Base-by-base conservation (phyloP, 2,329 filamentous ascomycete genomes). In the Ophiostoma tasmaniense region DNA sequence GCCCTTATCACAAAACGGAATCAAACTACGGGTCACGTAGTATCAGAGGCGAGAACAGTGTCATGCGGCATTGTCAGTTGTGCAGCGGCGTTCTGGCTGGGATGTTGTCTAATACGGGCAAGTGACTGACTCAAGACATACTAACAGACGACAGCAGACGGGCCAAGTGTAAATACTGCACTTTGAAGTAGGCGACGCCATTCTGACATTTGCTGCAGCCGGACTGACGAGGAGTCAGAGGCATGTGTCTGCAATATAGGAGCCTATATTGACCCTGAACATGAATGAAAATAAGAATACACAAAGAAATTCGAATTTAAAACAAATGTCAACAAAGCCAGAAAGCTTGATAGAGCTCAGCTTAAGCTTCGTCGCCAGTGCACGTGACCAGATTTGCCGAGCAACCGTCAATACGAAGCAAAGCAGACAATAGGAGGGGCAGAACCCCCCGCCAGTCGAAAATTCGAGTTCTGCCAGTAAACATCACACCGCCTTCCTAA, bases 401-500 rank as follows among this genome's bases (percentile, higher is more conserved):
- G 50, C 50, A 55, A 55, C n/a, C 3, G 50, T 7, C 22, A n/a
- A 20, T 50, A 50, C 33, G 42, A 20, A 5, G 11, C 42, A 17
- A 22, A 4, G n/a, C 22, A 62, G 20, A 33, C 30, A 35, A 33
- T 14, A 37, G 61, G 33, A 37, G 61, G 61, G 61, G 30, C 30
- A 64, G n/a, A 14, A 61, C 55, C 55, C 59, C 61, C 61, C 61
- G 61, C 61, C 33, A 64, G 61, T 64, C 61, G 61, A 64, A 64
- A 64, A 64, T 64, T 64, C 33, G 14, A 64, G 39, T 64, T 64
- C 61, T 64, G 61, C 61, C 61, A 37, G 3, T 3, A 1, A 0
- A 20, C 7, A 22, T 0, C 33, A 39, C 17, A 64, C 61, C 61
- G 33, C 61, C 61, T 20, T 4, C 33, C 20, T 7, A 11, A 39